These are phyloP conservation scores for Mortierella sp. DNA, from an alignment of 371 early-diverging fungal species.

Conservation along the genomic window DNA sequence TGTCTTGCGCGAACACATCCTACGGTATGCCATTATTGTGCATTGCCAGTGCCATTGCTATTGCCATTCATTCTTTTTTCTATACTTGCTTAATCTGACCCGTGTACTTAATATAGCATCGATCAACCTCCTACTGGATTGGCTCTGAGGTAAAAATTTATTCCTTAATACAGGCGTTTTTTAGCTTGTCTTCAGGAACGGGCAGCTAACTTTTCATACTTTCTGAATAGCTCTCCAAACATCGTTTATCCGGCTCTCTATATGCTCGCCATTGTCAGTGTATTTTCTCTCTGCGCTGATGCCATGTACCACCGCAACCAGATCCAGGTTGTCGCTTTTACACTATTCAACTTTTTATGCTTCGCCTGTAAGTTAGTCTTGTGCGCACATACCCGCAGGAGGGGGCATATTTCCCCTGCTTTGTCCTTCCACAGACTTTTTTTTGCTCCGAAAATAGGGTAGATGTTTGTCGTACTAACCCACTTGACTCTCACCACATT, in stretches of 20 bases:
- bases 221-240: slow-evolving; percentile 33
- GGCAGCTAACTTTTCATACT: background rate
- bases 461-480: no score
- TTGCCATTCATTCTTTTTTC: background rate
- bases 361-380: slow-evolving; percentile 43
- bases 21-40: background rate
- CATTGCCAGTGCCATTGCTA: no score
- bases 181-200: background rate
- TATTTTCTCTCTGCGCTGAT: slow-evolving; percentile 45
- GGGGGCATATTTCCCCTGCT: no score
- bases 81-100: background rate
- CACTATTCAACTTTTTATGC: slow-evolving; percentile 45
- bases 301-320: slow-evolving; percentile 53
- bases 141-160: slow-evolving; percentile 28
- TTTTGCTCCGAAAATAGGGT: no score
- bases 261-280: slow-evolving; percentile 39
- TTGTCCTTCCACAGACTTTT: background rate
- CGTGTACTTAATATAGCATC: slow-evolving; percentile 4
- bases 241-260: slow-evolving; percentile 49
- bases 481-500: background rate
- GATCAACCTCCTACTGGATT: slow-evolving; percentile 12
- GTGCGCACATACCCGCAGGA: slow-evolving; percentile 2
- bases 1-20: slow-evolving; percentile 37
- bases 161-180: background rate
- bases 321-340: slow-evolving; percentile 54